Percentiles rank a stretch among this genome's conserved stretches.
Conservation (phyloP, 1,284 basidiomycete species). For the Malassezia sympodialis region DNA sequence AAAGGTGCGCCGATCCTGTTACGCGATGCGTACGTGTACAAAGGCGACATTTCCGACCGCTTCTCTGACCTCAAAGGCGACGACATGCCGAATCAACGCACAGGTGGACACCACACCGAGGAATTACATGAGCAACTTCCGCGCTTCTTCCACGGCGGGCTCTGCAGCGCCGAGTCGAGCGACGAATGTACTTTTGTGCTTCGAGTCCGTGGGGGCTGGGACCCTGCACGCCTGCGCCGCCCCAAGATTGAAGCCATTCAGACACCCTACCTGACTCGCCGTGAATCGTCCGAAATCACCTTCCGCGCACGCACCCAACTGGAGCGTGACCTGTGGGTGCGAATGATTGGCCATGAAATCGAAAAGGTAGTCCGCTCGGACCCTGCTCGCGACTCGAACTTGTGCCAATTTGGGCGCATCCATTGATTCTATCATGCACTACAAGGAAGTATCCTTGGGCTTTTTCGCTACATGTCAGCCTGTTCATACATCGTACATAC, state of each 20-base stretch:
- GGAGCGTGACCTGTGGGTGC: slow-evolving; percentile 77
- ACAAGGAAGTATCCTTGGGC: slow-evolving; percentile 53
- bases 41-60: slow-evolving; percentile 21
- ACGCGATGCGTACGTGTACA: slow-evolving; percentile 45
- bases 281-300: slow-evolving; percentile 51
- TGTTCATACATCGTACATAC: slow-evolving; percentile 53
- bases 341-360: slow-evolving; percentile 70
- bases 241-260: not conserved
- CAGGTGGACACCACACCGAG: not conserved
- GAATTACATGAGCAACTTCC: slow-evolving; percentile 18
- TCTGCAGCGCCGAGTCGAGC: slow-evolving; percentile 38
- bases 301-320: slow-evolving; percentile 66
- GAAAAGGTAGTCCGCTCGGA: slow-evolving; percentile 56
- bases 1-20: slow-evolving; percentile 39
- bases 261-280: not conserved
- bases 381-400: slow-evolving; percentile 34
- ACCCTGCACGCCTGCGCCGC: slow-evolving; percentile 17
- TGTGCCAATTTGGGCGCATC: slow-evolving; percentile 32
- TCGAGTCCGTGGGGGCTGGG: slow-evolving; percentile 30
- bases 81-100: slow-evolving; percentile 22
- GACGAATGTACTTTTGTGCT: slow-evolving; percentile 47
- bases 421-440: not conserved
- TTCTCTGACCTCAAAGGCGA: not conserved
- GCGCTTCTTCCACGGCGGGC: slow-evolving; percentile 40
- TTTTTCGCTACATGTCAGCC: slow-evolving; percentile 61